phyloP scores from a whole-genome alignment of 345 rosid genomes.

The Luvunga scandens region DNA sequence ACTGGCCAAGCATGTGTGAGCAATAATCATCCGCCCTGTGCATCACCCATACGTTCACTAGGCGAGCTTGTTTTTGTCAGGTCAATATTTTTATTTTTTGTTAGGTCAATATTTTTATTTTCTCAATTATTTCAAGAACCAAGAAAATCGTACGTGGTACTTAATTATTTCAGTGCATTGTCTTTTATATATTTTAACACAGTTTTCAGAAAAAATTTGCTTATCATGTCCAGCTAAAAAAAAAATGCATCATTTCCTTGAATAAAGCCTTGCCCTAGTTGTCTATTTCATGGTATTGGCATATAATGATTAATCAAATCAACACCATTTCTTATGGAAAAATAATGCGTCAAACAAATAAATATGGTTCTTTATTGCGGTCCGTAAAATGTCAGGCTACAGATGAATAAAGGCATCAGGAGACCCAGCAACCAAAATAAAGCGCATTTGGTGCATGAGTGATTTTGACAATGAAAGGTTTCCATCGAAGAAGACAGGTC shows the following conservation, averaged over 20 bases:
- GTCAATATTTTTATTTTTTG: neutral
- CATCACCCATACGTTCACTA: neutral
- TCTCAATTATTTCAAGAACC: slow-evolving; percentile 22
- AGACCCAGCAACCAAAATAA: neutral
- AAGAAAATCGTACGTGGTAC: slow-evolving; percentile 28
- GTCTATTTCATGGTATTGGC: neutral
- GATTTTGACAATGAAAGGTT: slow-evolving; percentile 2
- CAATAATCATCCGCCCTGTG: slow-evolving; percentile 20
- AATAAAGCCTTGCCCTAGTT: neutral
- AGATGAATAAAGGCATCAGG: neutral
- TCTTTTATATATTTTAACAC: neutral
- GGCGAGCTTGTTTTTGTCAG: neutral
- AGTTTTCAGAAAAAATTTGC: neutral
- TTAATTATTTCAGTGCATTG: slow-evolving; percentile 18
- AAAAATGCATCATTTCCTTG: neutral
- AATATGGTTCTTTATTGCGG: neutral
- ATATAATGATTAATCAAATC: neutral
- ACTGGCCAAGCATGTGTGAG: slow-evolving; percentile 19
- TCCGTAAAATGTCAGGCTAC: slow-evolving; percentile 2
- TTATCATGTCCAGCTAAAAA: neutral
- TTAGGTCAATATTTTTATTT: too few species aligned
- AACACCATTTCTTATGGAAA: neutral
- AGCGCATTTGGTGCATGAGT: neutral
- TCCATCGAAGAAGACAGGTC: slow-evolving; percentile 21
- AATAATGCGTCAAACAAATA: neutral